Conservation (phyloP, 805 yeast species). For the Clavispora fructus region DNA sequence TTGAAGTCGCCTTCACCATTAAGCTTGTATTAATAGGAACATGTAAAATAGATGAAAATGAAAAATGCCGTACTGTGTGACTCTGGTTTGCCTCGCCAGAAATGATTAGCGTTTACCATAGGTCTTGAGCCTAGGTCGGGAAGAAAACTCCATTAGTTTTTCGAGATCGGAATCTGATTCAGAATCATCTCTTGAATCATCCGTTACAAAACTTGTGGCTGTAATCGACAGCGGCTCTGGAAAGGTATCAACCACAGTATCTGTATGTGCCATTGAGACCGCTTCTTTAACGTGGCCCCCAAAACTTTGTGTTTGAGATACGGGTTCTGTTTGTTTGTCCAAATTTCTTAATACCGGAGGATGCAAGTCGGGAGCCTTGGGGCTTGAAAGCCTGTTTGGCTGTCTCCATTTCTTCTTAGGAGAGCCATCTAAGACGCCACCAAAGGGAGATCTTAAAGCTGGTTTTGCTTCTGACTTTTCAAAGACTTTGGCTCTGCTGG, state of each 20-base stretch:
- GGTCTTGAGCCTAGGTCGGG: neutral
- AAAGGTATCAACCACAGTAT: neutral
- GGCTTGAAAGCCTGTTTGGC: neutral
- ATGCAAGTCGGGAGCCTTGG: neutral
- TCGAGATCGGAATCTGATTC: conserved; percentile 16
- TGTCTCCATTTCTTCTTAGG: neutral
- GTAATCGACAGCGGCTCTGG: neutral
- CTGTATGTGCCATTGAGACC: neutral
- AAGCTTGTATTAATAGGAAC: neutral
- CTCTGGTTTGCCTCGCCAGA: neutral
- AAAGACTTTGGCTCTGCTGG: neutral
- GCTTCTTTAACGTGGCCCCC: neutral
- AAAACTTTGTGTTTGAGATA: neutral
- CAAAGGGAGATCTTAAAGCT: neutral
- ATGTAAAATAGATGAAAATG: conserved; percentile 1
- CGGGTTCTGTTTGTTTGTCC: neutral
- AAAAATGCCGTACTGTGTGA: neutral
- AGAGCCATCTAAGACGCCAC: neutral
- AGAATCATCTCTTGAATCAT: conserved; percentile 2
- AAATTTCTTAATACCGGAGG: neutral
- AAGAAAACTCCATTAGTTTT: conserved; percentile 7
- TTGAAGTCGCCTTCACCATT: neutral
- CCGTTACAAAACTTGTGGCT: neutral
- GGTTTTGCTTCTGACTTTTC: neutral
- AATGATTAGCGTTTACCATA: neutral